Evolutionary conservation across 805 yeast genomes (phyloP), one percentile per base, ranked within the genome.

Genomic region (Wickerhamiella brachini): DNA sequence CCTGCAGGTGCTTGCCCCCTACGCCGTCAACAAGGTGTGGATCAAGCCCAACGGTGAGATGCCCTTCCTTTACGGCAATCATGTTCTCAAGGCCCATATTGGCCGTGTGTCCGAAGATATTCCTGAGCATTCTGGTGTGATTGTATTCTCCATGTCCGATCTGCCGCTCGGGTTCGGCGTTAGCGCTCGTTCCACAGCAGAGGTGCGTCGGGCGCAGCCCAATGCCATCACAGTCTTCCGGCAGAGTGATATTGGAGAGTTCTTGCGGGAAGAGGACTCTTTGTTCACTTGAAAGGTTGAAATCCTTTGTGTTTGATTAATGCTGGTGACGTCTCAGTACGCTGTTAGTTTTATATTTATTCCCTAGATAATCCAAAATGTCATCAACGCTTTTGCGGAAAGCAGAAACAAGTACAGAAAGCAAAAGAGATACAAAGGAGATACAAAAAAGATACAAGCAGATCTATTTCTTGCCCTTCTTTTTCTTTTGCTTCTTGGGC

Each of bases 231-330:
- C 90, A 15, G 95, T 95, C 3, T 90, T 85, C 67, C 81, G 98
- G 76, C 98, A 93, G 67, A 85, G 94, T 58, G 98, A 93, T 72
- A 86, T 93, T 58, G 98, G 98, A 56, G 98, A 93, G 69, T 93
- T 87, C 64, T 75, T 93, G 64, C 88, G 98, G 77, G 97, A 93
- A 62, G 98, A 93, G 73, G 97, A 93, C 68, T 87, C 96, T 42
- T 71, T 90, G 58, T 90, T 90, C 64, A 85, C 96, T 23, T 88
- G 72, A 38, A 24, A 17, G 12, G 15, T 43, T 24, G 26, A 5
- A 38, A 29, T 22, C 31, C 6, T 23, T 20, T 34, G 42, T 18
- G 42, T 38, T 38, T 17, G 42, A 38, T n/a, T 38, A 17, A 18
- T 38, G 42, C 42, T 17, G 42, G 42, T 10, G 4, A n/a, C 15